Evolutionary conservation across 1,139 yeast species (phyloP).

Genomic region (Pichia sp.): DNA sequence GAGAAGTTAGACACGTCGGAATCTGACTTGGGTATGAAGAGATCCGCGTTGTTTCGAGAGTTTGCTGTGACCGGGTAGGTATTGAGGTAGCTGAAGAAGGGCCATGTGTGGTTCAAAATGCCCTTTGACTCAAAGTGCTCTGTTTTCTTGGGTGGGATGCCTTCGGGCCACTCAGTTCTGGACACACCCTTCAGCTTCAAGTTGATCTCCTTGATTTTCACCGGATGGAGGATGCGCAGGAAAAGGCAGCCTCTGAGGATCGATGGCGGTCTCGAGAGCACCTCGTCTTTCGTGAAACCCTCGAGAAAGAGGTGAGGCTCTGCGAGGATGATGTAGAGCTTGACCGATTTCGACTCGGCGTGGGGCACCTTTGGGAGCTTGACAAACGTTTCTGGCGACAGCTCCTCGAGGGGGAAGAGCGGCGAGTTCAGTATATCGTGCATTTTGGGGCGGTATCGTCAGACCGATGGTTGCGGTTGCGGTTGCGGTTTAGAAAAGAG

Average conservation of each 20-base stretch:
- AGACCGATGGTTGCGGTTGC: too few relatives aligned
- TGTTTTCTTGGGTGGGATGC: slow-evolving; percentile 83
- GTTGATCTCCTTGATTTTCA: slow-evolving; percentile 65
- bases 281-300: slow-evolving; percentile 71
- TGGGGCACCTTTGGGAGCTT: slow-evolving; percentile 48
- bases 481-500: background rate
- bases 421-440: slow-evolving; percentile 26
- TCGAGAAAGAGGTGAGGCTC: slow-evolving; percentile 78
- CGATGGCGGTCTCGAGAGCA: slow-evolving; percentile 69
- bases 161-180: slow-evolving; percentile 97
- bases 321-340: slow-evolving; percentile 58
- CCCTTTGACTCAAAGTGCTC: slow-evolving; percentile 62
- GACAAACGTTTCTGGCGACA: slow-evolving; percentile 35
- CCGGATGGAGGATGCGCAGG: slow-evolving; percentile 65
- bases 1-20: slow-evolving; percentile 33
- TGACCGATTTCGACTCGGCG: slow-evolving; percentile 45
- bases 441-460: background rate
- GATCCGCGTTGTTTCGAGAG: slow-evolving; percentile 55
- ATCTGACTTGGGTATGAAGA: slow-evolving; percentile 36
- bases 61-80: slow-evolving; percentile 26
- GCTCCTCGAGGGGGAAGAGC: slow-evolving; percentile 32
- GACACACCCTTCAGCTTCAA: slow-evolving; percentile 67
- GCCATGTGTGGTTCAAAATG: slow-evolving; percentile 83
- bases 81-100: slow-evolving; percentile 54
- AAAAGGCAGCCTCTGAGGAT: slow-evolving; percentile 78